These are phyloP conservation scores for Harrya chromipes DNA, from an alignment of 768 basidiomycete species.

Conservation along the genomic window DNA sequence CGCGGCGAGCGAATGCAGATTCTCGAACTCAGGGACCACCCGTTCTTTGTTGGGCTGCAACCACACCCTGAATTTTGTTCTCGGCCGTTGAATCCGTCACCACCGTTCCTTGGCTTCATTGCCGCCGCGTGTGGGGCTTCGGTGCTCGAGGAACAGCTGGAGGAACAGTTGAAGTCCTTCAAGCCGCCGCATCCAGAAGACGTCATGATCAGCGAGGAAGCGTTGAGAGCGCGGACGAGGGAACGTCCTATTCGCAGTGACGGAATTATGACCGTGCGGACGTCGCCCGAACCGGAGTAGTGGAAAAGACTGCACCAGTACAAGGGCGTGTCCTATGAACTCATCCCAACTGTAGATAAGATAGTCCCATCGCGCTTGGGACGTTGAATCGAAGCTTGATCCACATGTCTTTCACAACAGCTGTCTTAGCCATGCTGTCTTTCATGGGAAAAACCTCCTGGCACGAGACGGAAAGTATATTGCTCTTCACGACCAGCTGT, in stretches of 20 bases:
- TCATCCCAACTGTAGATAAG: not conserved
- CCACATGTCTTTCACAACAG: not conserved
- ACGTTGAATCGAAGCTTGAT: not conserved
- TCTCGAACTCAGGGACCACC: slow-evolving; percentile 86
- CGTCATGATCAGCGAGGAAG: slow-evolving; percentile 70
- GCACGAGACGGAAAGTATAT: not conserved
- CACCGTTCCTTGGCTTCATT: slow-evolving; percentile 94
- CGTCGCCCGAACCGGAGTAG: slow-evolving; percentile 21
- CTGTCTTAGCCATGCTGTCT: too few relatives aligned
- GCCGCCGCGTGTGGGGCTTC: slow-evolving; percentile 64
- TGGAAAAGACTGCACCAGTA: not conserved
- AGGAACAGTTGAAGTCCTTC: slow-evolving; percentile 57
- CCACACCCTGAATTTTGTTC: slow-evolving; percentile 99
- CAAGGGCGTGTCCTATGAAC: not conserved
- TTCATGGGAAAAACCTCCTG: too few relatives aligned
- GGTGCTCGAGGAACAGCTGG: slow-evolving; percentile 68
- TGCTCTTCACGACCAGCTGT: too few relatives aligned
- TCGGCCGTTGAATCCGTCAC: slow-evolving; percentile 94
- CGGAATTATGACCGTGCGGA: slow-evolving; percentile 20
- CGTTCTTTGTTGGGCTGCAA: slow-evolving; percentile 91
- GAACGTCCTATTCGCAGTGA: slow-evolving; percentile 28
- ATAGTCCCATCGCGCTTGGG: not conserved
- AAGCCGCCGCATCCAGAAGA: slow-evolving; percentile 73
- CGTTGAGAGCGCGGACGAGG: slow-evolving; percentile 39
- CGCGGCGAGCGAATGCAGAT: slow-evolving; percentile 97